Evolutionary conservation across 306 rosid species (phyloP).

Genomic region (Morella rubra): DNA sequence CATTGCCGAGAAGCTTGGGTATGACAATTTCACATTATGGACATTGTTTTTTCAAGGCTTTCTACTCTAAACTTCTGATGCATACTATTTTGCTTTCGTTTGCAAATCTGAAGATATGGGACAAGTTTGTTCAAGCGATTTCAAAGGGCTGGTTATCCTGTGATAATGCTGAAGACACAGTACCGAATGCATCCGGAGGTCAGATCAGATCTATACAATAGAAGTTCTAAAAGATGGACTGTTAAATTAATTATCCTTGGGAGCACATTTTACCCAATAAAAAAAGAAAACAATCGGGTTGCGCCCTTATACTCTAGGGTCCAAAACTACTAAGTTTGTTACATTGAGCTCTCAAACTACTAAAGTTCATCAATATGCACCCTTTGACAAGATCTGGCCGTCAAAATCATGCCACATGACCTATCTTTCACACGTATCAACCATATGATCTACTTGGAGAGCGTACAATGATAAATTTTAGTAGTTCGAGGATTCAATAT

Average conservation of each 20-base stretch:
- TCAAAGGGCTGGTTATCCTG: constrained; percentile 85
- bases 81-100: constrained; percentile 16
- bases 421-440: too few species aligned
- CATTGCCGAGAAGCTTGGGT: constrained; percentile 69
- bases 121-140: constrained; percentile 87
- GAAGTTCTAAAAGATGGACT: constrained; percentile 12
- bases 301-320: too few species aligned
- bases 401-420: too few species aligned
- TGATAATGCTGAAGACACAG: constrained; percentile 92
- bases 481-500: too few species aligned
- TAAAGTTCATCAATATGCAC: too few species aligned
- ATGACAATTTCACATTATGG: constrained; percentile 17
- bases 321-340: too few species aligned
- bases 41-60: constrained; percentile 8
- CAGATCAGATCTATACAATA: constrained; percentile 32
- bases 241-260: constrained; percentile 11
- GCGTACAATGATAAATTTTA: too few species aligned
- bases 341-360: too few species aligned
- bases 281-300: too few species aligned
- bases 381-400: too few species aligned
- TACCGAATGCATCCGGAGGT: constrained; percentile 99
- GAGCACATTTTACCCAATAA: not conserved
- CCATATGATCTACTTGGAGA: too few species aligned
- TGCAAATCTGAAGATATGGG: constrained; percentile 63
- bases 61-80: constrained; percentile 8